Conservation (phyloP, 2,329 filamentous ascomycete genomes). For the Blumeriella jaapii region DNA sequence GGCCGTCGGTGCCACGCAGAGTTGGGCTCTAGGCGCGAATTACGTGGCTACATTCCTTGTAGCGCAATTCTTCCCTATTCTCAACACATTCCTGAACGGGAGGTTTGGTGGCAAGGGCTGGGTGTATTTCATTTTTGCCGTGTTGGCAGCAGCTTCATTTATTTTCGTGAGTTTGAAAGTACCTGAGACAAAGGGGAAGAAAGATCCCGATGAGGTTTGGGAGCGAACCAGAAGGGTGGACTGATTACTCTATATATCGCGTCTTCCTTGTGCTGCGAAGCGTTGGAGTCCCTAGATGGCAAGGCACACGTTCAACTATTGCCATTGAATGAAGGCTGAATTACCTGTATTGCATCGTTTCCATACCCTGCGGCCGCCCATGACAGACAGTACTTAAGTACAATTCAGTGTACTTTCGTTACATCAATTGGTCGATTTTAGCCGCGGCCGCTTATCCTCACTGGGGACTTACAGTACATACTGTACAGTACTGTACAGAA, state of each 20-base stretch:
- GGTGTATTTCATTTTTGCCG: constrained; percentile 88
- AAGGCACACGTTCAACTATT: too few species aligned
- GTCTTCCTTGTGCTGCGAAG: too few species aligned
- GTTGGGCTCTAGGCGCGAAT: constrained; percentile 75
- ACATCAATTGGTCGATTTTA: too few species aligned
- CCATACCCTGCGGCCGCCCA: too few species aligned
- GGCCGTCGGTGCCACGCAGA: constrained; percentile 84
- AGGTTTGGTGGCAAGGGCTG: constrained; percentile 58
- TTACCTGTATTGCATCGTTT: too few species aligned
- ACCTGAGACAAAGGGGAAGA: constrained; percentile 82
- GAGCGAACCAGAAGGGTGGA: constrained; percentile 37
- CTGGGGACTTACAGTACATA: too few species aligned
- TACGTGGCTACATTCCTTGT: constrained; percentile 88
- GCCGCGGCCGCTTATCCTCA: too few species aligned
- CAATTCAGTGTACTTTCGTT: too few species aligned
- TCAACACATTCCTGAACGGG: constrained; percentile 62
- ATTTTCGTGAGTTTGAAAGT: constrained; percentile 63
- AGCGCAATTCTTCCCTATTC: constrained; percentile 85
- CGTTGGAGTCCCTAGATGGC: too few species aligned
- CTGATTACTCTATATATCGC: neutral
- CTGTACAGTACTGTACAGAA: too few species aligned
- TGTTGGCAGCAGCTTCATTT: constrained; percentile 55
- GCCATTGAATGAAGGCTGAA: too few species aligned
- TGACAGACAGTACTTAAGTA: too few species aligned
- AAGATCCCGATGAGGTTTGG: constrained; percentile 84